These are phyloP conservation scores for Alternaria brassicicola DNA, from an alignment of 2,329 filamentous ascomycete species.

Conservation along the genomic window DNA sequence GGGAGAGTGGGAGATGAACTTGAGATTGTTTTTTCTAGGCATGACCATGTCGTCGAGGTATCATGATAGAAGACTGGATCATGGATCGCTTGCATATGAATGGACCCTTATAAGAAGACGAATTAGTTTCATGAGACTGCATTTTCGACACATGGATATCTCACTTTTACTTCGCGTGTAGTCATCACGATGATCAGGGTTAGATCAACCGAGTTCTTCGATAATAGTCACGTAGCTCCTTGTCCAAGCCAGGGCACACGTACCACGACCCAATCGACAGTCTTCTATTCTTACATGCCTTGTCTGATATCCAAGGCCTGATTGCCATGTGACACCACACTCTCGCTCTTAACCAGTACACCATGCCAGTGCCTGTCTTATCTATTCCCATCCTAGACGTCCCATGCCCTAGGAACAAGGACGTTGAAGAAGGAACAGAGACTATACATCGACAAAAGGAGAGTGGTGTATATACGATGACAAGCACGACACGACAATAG, in stretches of 20 bases:
- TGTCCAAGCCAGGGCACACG: not conserved
- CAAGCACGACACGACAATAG: not conserved
- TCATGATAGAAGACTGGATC: not conserved
- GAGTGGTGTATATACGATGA: not conserved
- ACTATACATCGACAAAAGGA: not conserved
- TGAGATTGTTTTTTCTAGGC: constrained; percentile 39
- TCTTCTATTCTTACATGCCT: not conserved
- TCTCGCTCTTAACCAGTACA: not conserved
- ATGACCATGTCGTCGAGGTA: not conserved
- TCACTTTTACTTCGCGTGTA: too few species aligned
- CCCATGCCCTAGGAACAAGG: not conserved
- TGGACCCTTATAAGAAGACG: too few species aligned
- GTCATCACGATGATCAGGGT: too few species aligned
- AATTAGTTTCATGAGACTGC: too few species aligned
- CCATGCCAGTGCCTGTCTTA: not conserved
- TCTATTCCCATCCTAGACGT: not conserved
- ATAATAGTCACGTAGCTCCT: not conserved
- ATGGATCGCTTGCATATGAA: not conserved
- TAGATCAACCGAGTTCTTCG: not conserved
- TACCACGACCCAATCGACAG: not conserved
- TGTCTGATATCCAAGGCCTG: not conserved
- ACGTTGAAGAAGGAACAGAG: not conserved
- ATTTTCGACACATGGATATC: too few species aligned
- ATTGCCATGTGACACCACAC: not conserved
- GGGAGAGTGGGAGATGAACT: constrained; percentile 43